A percentile compares a stretch with the other conserved stretches of the same genome.
phyloP scores from a whole-genome alignment of 2,329 filamentous ascomycete genomes.

The Aspergillus caelatus region DNA sequence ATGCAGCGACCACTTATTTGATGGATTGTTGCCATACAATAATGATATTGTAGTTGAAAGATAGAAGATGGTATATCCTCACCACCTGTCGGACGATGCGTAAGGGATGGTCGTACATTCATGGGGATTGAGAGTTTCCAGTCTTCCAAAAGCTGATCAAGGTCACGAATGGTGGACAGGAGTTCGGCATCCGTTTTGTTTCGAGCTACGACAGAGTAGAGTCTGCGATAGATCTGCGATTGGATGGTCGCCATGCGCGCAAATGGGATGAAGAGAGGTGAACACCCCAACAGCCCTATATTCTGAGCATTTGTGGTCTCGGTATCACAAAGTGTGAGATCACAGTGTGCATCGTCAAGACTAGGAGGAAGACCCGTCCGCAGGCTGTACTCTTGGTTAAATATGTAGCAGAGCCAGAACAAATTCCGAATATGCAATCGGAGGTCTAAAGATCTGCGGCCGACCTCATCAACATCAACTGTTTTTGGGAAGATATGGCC shows the following conservation, averaged over 20 bases:
- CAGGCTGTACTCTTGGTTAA: conserved; percentile 11
- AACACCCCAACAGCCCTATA: background rate
- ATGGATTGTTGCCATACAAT: conserved; percentile 18
- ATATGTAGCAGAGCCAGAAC: conserved; percentile 15
- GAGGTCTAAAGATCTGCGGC: background rate
- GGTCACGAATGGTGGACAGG: conserved; percentile 10
- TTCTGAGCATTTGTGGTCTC: background rate
- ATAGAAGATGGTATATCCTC: background rate
- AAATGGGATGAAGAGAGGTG: conserved; percentile 5
- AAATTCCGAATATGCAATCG: conserved; percentile 9
- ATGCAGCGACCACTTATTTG: conserved; percentile 16
- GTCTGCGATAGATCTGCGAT: conserved; percentile 11
- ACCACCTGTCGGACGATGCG: background rate
- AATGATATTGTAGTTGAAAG: conserved; percentile 16
- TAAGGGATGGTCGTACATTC: conserved; percentile 1
- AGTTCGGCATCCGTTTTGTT: conserved; percentile 12
- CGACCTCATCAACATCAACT: background rate
- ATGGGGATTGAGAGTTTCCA: conserved; percentile 14
- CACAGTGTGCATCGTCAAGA: conserved; percentile 11
- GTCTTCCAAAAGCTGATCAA: conserved; percentile 11
- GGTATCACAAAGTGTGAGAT: conserved; percentile 9
- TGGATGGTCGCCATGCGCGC: conserved; percentile 6
- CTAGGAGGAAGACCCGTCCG: conserved; percentile 12
- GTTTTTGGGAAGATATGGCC: conserved; percentile 6
- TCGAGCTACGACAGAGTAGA: conserved; percentile 8